phyloP scores from a whole-genome alignment of 202 grass and related monocot species.

The Miscanthus sacchariflorus region DNA sequence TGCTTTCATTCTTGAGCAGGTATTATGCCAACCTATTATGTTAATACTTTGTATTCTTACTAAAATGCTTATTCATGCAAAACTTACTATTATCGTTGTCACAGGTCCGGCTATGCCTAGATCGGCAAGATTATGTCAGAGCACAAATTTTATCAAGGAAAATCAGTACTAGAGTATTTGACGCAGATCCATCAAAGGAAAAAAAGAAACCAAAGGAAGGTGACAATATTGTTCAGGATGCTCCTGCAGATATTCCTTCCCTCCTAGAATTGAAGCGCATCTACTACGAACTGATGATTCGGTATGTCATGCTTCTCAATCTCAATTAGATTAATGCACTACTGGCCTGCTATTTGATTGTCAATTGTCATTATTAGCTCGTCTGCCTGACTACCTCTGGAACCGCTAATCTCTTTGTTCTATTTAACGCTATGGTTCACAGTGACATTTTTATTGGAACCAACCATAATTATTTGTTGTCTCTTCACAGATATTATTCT shows the following conservation, averaged over 20 bases:
- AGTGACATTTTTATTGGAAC: slow-evolving; percentile 19
- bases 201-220: slow-evolving; percentile 76
- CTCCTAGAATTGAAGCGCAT: slow-evolving; percentile 93
- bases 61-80: too few species aligned
- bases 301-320: slow-evolving; percentile 45
- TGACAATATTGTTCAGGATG: slow-evolving; percentile 69
- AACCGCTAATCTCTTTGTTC: background rate
- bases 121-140: slow-evolving; percentile 90
- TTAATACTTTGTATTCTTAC: too few species aligned
- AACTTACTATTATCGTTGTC: too few species aligned
- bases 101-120: slow-evolving; percentile 87
- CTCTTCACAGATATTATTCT: slow-evolving; percentile 74
- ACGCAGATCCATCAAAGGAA: slow-evolving; percentile 82
- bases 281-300: slow-evolving; percentile 95
- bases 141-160: slow-evolving; percentile 97
- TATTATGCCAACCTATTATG: slow-evolving; percentile 9
- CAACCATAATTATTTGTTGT: background rate
- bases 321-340: too few species aligned
- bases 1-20: slow-evolving; percentile 97
- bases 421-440: background rate
- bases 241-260: slow-evolving; percentile 88
- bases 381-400: background rate
- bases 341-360: too few species aligned
- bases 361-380: background rate
- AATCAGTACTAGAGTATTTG: slow-evolving; percentile 90